These are phyloP conservation scores for Colletotrichum karsti DNA, from an alignment of 2,329 filamentous ascomycete genomes.

Conservation along the genomic window DNA sequence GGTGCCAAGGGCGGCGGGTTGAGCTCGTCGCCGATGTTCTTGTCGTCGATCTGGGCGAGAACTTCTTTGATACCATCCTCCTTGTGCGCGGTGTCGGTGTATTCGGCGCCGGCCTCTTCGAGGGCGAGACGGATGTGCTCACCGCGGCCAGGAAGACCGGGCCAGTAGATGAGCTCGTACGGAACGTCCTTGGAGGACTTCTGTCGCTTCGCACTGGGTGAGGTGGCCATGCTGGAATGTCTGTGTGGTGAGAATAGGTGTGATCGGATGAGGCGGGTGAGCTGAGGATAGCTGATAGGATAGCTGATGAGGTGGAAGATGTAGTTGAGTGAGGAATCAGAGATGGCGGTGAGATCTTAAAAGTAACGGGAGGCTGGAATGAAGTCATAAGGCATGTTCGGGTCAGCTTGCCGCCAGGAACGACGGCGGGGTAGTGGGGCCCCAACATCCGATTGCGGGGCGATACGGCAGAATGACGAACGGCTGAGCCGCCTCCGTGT, in stretches of 20 bases:
- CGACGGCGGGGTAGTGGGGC: constrained; percentile 13
- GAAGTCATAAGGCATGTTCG: constrained; percentile 14
- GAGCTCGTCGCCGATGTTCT: constrained; percentile 55
- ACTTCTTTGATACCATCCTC: constrained; percentile 62
- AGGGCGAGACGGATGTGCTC: constrained; percentile 78
- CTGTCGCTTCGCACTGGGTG: constrained; percentile 37
- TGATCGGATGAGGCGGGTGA: too few species aligned
- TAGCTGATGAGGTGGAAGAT: neutral
- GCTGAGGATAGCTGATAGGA: neutral
- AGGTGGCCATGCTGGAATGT: constrained; percentile 11
- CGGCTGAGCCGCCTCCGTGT: neutral
- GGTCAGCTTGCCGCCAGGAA: constrained; percentile 4
- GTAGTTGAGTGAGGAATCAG: fast-evolving
- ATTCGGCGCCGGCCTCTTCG: constrained; percentile 72
- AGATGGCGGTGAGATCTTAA: neutral
- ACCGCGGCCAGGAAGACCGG: constrained; percentile 75
- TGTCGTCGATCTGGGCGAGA: constrained; percentile 51
- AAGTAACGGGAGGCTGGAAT: constrained; percentile 1
- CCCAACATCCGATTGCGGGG: constrained; percentile 13
- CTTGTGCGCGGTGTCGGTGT: constrained; percentile 64
- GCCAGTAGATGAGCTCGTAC: constrained; percentile 78
- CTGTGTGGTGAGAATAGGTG: neutral
- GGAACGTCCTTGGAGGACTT: constrained; percentile 51
- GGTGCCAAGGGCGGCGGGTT: constrained; percentile 75
- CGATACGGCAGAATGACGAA: constrained; percentile 2